Evolutionary conservation across 331 rosid genomes (phyloP), one percentile per base, ranked within the genome.

Genomic region (Rhamnella rubrinervis): DNA sequence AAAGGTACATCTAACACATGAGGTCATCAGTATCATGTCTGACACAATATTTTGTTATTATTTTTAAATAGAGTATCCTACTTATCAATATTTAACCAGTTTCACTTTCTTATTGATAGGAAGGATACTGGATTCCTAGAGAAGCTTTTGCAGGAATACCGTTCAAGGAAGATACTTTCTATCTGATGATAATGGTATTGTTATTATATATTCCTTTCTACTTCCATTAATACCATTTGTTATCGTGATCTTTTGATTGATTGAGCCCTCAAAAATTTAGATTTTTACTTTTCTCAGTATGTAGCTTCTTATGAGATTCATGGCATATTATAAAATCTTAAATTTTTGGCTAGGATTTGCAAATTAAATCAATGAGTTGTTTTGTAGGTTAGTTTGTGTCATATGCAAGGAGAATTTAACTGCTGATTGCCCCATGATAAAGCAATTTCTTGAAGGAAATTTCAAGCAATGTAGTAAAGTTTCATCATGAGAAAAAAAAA

Each of bases 151-250:
- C 80, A 81, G 80, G 68, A 87, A 61, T 79, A 93, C 98, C n/a
- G 95, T 93, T 70, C 97, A 85, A 83, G 98, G 98, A 65, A 83
- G 96, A 82, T 85, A 82, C 83, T 69, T 85, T 39, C 85, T 90
- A 11, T 76, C 98, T 10, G 98, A 93, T 71, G 88, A 91, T 65
- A 87, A 80, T 14, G 98, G 98, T 86, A 53, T 41, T 41, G 49
- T 41, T 8, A 41, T 0, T 26, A 41, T 55, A 17, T 26, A 39
- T 20, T 63, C 77, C 64, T 71, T 57, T 68, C 40, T 65, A 21
- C 0, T 65, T 61, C 20, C 20, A 9, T 61, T 0, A 13, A 46
- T 26, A 17, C 6, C 40, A 9, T 9, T 57, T 8, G 25, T 49
- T 57, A 44, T 44, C 23, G 18, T 35, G 47, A 16, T 38, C 21